phyloP scores from a whole-genome alignment of 2,329 filamentous ascomycete species.

The Aspergillus fumigatus region DNA sequence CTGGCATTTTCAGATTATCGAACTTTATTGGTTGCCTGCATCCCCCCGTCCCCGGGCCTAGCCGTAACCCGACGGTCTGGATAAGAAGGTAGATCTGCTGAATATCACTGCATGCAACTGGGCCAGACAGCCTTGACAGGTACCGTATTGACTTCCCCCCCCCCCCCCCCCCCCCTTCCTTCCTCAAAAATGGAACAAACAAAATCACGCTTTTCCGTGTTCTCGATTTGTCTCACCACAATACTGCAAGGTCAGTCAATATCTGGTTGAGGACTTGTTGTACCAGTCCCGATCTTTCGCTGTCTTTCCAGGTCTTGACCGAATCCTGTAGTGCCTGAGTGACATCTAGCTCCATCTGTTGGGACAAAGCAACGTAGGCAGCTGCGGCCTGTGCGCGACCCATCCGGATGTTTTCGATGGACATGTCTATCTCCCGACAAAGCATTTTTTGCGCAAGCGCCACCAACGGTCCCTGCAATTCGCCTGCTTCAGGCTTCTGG shows the following conservation, averaged over 20 bases:
- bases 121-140: not conserved
- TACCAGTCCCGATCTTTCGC: slow-evolving; percentile 38
- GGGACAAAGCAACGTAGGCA: slow-evolving; percentile 28
- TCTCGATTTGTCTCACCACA: slow-evolving; percentile 1
- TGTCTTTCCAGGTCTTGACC: slow-evolving; percentile 32
- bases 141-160: too few species aligned
- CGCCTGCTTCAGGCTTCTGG: slow-evolving; percentile 16
- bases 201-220: not conserved
- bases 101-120: not conserved
- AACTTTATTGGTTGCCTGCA: not conserved
- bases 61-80: not conserved
- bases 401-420: slow-evolving; percentile 34
- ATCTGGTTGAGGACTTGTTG: slow-evolving; percentile 32
- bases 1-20: not conserved
- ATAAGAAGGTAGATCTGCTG: not conserved
- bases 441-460: slow-evolving; percentile 28
- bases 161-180: too few species aligned
- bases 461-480: slow-evolving; percentile 23
- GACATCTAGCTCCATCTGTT: slow-evolving; percentile 16
- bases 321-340: slow-evolving; percentile 16
- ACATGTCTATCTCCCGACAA: slow-evolving; percentile 28
- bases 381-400: slow-evolving; percentile 35
- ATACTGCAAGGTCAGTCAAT: slow-evolving; percentile 12
- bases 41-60: not conserved
- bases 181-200: not conserved